These are phyloP conservation scores for Neltuma alba DNA, from an alignment of 306 rosid species.

Conservation along the genomic window DNA sequence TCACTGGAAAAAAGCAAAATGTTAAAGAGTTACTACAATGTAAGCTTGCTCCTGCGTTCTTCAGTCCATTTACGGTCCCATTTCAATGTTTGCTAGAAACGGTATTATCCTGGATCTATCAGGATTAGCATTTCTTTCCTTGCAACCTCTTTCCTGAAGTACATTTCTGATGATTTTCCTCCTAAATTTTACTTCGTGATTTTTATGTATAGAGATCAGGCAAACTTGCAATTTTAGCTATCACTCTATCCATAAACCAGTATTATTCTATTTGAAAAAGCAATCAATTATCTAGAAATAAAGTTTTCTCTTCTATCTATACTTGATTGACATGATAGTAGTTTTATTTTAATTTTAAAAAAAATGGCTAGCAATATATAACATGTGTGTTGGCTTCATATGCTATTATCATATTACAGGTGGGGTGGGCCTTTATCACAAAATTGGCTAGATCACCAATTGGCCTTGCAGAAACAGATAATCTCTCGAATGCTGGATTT, in stretches of 20 bases:
- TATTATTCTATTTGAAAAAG: not conserved
- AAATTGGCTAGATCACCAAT: conserved; percentile 89
- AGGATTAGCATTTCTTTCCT: not conserved
- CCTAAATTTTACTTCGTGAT: not conserved
- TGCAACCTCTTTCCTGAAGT: not conserved
- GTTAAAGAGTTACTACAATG: not conserved
- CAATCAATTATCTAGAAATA: not conserved
- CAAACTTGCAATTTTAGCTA: not conserved
- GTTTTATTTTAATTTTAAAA: too few species aligned
- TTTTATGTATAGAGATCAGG: not conserved
- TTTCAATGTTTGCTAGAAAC: not conserved
- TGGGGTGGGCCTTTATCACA: conserved; percentile 97
- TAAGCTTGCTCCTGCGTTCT: not conserved
- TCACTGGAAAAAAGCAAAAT: not conserved
- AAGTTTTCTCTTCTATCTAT: not conserved
- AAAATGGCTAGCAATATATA: too few species aligned
- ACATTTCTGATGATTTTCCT: not conserved
- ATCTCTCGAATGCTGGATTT: conserved; percentile 82
- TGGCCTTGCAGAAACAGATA: conserved; percentile 76
- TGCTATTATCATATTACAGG: conserved; percentile 51
- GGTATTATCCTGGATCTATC: not conserved
- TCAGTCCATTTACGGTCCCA: not conserved
- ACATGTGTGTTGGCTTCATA: conserved; percentile 35
- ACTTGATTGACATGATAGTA: not conserved
- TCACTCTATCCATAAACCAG: not conserved